Evolutionary conservation across 768 basidiomycete genomes (phyloP), one percentile per base, ranked within the genome.

Genomic region (Lactarius sanguifluus): DNA sequence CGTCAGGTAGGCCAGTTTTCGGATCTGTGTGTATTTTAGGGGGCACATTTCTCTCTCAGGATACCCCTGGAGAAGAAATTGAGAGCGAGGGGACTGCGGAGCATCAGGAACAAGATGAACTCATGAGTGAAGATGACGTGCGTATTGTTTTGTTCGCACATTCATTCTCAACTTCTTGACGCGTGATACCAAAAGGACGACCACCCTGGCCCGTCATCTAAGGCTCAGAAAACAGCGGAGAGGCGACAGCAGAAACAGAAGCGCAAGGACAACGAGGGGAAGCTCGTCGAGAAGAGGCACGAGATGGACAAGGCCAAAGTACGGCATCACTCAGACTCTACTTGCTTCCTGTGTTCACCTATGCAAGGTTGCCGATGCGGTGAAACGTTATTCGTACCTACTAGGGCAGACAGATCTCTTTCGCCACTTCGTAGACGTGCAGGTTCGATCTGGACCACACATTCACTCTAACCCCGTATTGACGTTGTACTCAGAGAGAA

Each of bases 381-480:
- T 98, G 67, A 98, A 98, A 76, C 89, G 95, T 20, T 98, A 98
- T 75, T 92, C 92, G 2, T 98, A 98, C 77, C 85, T 98, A n/a
- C 84, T 99, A 2, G 97, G 97, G 9, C 96, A 99, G 76, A 98
- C 96, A 0, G 97, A 98, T 70, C 82, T 98, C 23, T 99, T 99
- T 82, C 94, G 94, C 72, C 96, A 98, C 76, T 98, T 98, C 74
- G 92, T 98, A 8, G 94, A 98, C 75, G 89, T 98, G 77, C 97
- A 97, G 85, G 94, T 91, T 25, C 32, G 81, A 69, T 60, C 47
- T 38, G 12, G 59, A 43, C 18, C 23, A 40, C 41, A 12, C 25
- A 5, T 34, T 10, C 6, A 16, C 16, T 41, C 15, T 38, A n/a
- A 25, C 32, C 0, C 18, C n/a, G 20, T 18, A 20, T 8, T 47